A percentile compares a stretch with the other conserved stretches of the same genome.
These are phyloP conservation scores for Themeda triandra DNA, from an alignment of 176 grass and related monocot genomes.

Conservation along the genomic window DNA sequence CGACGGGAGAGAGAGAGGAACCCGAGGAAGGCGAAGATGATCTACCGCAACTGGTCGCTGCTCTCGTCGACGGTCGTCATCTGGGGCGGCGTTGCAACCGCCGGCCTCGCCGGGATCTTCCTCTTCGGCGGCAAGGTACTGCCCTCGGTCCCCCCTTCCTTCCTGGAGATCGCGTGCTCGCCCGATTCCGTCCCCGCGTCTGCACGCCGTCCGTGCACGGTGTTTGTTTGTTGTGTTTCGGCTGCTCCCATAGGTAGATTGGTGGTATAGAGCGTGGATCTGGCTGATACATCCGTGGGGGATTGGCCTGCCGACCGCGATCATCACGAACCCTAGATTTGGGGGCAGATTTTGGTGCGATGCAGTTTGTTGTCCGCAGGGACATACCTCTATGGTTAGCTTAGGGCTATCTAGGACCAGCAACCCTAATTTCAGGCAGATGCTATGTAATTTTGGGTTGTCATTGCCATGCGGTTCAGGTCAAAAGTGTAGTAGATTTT, in stretches of 20 bases:
- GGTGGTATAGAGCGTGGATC: not conserved
- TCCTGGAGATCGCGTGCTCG: not conserved
- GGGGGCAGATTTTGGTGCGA: not conserved
- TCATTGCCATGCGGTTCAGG: not conserved
- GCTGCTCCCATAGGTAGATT: not conserved
- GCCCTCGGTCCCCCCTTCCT: not conserved
- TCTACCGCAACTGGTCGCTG: conserved; percentile 90
- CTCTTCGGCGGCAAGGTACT: conserved; percentile 71
- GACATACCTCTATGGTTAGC: not conserved
- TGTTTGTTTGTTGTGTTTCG: not conserved
- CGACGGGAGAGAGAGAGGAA: not conserved
- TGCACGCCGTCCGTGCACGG: not conserved
- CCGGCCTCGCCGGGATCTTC: conserved; percentile 63
- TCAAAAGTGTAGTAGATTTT: not conserved
- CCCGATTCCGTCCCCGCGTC: not conserved
- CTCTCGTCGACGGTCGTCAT: conserved; percentile 69
- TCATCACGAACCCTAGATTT: not conserved
- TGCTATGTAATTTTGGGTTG: not conserved
- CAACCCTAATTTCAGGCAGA: not conserved
- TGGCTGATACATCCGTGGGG: not conserved
- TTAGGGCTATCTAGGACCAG: not conserved
- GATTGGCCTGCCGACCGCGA: not conserved
- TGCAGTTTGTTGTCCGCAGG: not conserved
- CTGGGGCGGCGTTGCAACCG: conserved; percentile 73
- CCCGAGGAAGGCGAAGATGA: conserved; percentile 33